Evolutionary conservation across 345 rosid genomes (phyloP).

Genomic region (Chamaenerion angustifolium): DNA sequence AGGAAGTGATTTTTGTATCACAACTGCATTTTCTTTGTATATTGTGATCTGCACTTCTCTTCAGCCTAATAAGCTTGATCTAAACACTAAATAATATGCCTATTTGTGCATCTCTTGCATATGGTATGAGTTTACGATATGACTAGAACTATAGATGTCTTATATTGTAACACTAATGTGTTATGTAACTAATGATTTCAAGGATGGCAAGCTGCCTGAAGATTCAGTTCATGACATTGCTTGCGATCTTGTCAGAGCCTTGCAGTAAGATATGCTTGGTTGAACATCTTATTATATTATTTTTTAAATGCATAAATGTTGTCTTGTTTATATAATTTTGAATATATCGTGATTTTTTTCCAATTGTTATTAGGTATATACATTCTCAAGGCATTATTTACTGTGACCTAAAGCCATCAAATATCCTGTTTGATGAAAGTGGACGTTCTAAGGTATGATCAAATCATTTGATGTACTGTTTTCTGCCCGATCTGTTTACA

Average conservation of each 20-base stretch:
- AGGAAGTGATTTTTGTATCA: no score
- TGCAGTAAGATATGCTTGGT: slow-evolving; percentile 46
- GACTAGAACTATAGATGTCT: no score
- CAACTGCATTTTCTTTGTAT: no score
- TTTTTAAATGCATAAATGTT: slow-evolving; percentile 4
- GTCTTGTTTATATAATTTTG: slow-evolving; percentile 6
- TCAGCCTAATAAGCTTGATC: no score
- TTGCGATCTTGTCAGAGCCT: slow-evolving; percentile 58
- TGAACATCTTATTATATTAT: neutral
- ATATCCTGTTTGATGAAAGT: slow-evolving; percentile 83
- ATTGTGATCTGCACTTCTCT: no score
- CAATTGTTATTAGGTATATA: slow-evolving; percentile 34
- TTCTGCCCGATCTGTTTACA: slow-evolving; percentile 2
- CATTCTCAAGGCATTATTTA: slow-evolving; percentile 90
- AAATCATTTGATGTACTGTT: slow-evolving; percentile 1
- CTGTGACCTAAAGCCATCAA: slow-evolving; percentile 94
- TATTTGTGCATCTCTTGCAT: no score
- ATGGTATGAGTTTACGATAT: no score
- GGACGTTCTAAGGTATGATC: slow-evolving; percentile 65
- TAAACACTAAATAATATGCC: no score
- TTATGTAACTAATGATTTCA: slow-evolving; percentile 11
- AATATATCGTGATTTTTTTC: slow-evolving; percentile 5
- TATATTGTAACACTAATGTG: no score
- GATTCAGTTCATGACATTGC: slow-evolving; percentile 78
- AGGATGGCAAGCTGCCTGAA: slow-evolving; percentile 89